These are phyloP conservation scores for Purpureocillium lavendulum DNA, from an alignment of 2,329 filamentous ascomycete species.

Conservation along the genomic window DNA sequence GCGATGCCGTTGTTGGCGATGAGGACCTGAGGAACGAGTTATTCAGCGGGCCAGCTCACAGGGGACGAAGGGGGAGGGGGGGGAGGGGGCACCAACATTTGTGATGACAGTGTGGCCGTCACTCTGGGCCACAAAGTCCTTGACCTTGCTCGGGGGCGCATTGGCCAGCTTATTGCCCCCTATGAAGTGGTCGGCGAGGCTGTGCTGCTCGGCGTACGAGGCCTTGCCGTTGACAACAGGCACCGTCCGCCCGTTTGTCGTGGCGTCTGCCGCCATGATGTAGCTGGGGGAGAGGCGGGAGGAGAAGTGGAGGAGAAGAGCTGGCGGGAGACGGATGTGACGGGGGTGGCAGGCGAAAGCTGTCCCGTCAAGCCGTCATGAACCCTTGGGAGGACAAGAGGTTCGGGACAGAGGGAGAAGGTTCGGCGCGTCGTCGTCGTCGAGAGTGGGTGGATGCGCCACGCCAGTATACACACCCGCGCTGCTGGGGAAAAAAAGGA, in stretches of 20 bases:
- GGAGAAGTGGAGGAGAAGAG: slow-evolving; percentile 5
- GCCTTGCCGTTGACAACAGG: slow-evolving; percentile 48
- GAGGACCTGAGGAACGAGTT: slow-evolving; percentile 59
- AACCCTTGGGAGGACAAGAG: not conserved
- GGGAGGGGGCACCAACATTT: slow-evolving; percentile 56
- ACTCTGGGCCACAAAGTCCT: slow-evolving; percentile 86
- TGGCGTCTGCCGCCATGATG: slow-evolving; percentile 40
- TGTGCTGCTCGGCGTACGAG: slow-evolving; percentile 72
- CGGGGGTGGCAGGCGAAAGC: not conserved
- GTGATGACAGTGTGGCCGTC: slow-evolving; percentile 98
- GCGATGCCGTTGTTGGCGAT: slow-evolving; percentile 99
- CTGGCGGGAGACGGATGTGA: not conserved
- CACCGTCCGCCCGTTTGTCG: slow-evolving; percentile 37
- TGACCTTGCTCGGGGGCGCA: slow-evolving; percentile 77
- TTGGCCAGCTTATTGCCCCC: slow-evolving; percentile 82
- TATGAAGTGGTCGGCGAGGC: slow-evolving; percentile 88
- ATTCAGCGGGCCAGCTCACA: not conserved
- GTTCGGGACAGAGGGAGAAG: not conserved
- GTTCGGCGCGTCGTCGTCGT: no score
- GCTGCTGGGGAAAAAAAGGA: no score
- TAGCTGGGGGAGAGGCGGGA: slow-evolving; percentile 5
- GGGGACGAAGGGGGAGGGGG: not conserved
- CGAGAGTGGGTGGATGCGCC: no score
- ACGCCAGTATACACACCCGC: no score
- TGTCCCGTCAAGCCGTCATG: not conserved